Evolutionary conservation across 768 basidiomycete genomes (phyloP).

Genomic region (Hygrophoropsis aurantiaca): DNA sequence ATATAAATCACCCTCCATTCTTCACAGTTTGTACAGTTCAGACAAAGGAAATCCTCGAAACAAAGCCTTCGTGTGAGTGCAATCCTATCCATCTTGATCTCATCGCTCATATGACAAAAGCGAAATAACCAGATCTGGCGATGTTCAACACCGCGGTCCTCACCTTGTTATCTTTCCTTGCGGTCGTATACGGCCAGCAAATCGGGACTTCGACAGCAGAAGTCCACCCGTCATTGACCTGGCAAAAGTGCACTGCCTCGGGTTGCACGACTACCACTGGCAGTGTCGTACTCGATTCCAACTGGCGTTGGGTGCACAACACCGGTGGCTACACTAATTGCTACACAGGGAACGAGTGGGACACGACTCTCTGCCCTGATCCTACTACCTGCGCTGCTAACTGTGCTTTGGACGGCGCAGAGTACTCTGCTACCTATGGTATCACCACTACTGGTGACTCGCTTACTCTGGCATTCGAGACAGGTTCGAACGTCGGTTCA

Average conservation of each 20-base stretch:
- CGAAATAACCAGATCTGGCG: too few relatives aligned
- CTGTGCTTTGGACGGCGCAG: constrained; percentile 41
- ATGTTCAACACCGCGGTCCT: constrained; percentile 43
- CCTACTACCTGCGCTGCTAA: constrained; percentile 43
- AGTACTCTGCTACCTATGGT: constrained; percentile 52
- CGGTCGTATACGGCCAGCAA: constrained; percentile 50
- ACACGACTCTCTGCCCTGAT: constrained; percentile 51
- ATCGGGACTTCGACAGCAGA: constrained; percentile 49
- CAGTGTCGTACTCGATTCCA: constrained; percentile 49
- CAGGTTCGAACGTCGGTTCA: constrained; percentile 27
- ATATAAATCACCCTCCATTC: too few relatives aligned
- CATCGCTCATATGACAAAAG: too few relatives aligned
- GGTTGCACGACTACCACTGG: constrained; percentile 41
- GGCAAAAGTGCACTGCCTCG: constrained; percentile 45
- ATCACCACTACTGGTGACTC: constrained; percentile 47
- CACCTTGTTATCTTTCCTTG: constrained; percentile 38
- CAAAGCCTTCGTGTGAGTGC: too few relatives aligned
- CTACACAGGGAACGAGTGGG: constrained; percentile 60
- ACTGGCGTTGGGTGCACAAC: constrained; percentile 53
- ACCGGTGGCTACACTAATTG: constrained; percentile 37
- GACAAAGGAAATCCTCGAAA: too few relatives aligned
- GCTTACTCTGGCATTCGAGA: constrained; percentile 51
- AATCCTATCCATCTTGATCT: too few relatives aligned
- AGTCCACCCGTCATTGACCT: constrained; percentile 46
- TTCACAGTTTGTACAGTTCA: too few relatives aligned